Conservation (phyloP, 495 filamentous ascomycete genomes). For the Aspergillus carlsbadensis region DNA sequence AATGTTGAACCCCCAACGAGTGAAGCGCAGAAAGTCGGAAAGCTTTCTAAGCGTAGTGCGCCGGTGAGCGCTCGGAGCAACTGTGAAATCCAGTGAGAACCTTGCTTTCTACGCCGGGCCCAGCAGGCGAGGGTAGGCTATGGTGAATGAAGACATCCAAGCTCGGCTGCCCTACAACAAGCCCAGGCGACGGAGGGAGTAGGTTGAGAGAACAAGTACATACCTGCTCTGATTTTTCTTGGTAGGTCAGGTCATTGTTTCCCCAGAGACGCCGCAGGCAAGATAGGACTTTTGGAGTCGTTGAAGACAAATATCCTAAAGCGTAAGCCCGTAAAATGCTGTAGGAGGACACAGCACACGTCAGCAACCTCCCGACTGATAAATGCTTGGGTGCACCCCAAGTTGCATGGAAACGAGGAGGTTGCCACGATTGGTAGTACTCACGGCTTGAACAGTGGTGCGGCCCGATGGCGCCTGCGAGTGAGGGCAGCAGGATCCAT, state of each 20-base stretch:
- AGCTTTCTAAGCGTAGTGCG: conserved; percentile 49
- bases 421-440: conserved; percentile 12
- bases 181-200: neutral
- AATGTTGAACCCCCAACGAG: conserved; percentile 76
- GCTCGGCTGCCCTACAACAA: neutral
- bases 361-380: conserved; percentile 6
- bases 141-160: neutral
- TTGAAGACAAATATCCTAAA: conserved; percentile 70
- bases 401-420: conserved; percentile 23
- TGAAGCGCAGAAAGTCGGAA: conserved; percentile 79
- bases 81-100: conserved; percentile 23
- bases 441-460: conserved; percentile 32
- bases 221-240: conserved; percentile 42
- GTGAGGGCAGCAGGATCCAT: conserved; percentile 33
- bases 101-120: neutral
- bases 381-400: conserved; percentile 5
- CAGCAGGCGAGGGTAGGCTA: neutral
- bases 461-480: conserved; percentile 25
- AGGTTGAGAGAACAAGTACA: conserved; percentile 14
- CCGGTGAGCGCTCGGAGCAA: conserved; percentile 35
- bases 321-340: conserved; percentile 74
- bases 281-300: conserved; percentile 63
- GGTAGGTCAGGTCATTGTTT: conserved; percentile 42
- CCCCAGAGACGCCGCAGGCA: conserved; percentile 50
- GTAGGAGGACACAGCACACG: conserved; percentile 15